phyloP scores from a whole-genome alignment of 202 grass and related monocot genomes.

The Cymbopogon flexuosus region DNA sequence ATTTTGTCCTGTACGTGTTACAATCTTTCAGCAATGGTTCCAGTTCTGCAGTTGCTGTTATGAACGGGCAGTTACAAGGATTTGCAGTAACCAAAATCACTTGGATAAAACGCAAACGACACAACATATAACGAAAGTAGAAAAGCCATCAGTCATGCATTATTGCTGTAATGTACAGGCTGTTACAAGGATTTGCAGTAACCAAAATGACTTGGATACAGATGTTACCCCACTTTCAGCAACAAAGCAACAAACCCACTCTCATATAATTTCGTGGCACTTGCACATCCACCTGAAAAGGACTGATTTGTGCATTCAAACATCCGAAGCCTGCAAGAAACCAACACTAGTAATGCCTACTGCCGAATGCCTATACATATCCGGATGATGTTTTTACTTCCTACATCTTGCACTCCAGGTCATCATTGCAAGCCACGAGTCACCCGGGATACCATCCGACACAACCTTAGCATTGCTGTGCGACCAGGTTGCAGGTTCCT shows the following conservation, averaged over 20 bases:
- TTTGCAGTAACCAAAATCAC: too few species aligned
- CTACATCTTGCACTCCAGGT: background rate
- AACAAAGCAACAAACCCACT: background rate
- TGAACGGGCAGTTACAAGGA: too few species aligned
- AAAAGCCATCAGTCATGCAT: too few species aligned
- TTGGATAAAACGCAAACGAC: too few species aligned
- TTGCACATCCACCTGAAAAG: background rate
- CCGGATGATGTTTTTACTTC: background rate
- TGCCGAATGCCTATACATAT: background rate
- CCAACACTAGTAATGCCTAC: background rate
- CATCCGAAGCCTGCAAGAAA: background rate
- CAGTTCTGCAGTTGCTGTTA: too few species aligned
- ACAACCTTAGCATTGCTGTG: slow-evolving; percentile 52
- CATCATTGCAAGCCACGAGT: slow-evolving; percentile 27
- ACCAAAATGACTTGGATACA: slow-evolving; percentile 3
- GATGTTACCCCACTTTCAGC: background rate
- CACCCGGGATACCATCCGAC: slow-evolving; percentile 46
- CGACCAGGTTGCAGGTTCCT: slow-evolving; percentile 48
- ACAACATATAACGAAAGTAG: too few species aligned
- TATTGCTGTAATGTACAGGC: too few species aligned
- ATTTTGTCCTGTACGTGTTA: too few species aligned
- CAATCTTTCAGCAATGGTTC: too few species aligned
- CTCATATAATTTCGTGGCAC: background rate
- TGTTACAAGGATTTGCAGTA: background rate
- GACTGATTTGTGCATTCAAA: background rate